phyloP scores from a whole-genome alignment of 1,284 basidiomycete genomes.

The Chalciporus piperatoides region DNA sequence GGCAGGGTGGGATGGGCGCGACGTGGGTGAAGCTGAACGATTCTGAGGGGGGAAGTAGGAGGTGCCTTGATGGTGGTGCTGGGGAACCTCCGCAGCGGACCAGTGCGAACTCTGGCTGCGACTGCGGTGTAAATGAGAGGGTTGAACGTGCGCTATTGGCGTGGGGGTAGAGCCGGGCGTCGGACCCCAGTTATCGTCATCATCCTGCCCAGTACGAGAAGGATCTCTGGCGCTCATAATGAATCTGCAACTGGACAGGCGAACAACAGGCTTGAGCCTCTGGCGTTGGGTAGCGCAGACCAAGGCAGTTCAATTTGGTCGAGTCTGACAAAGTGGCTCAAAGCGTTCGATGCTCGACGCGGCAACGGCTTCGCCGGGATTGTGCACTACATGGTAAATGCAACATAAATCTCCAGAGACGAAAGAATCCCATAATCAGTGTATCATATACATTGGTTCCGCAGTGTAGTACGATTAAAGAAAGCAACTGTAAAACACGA shows the following conservation, averaged over 20 bases:
- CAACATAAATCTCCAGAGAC: not conserved
- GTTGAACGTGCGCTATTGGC: slow-evolving; percentile 24
- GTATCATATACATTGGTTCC: not conserved
- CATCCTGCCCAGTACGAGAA: slow-evolving; percentile 12
- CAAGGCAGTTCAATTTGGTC: not conserved
- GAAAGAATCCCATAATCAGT: not conserved
- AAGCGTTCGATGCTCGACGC: no score
- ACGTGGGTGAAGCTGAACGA: slow-evolving; percentile 40
- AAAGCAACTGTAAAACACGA: slow-evolving; percentile 15
- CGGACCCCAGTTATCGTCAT: slow-evolving; percentile 29
- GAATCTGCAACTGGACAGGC: not conserved
- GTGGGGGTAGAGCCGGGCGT: slow-evolving; percentile 39
- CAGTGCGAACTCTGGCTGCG: slow-evolving; percentile 53
- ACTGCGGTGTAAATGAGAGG: slow-evolving; percentile 42
- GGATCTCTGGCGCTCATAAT: slow-evolving; percentile 13
- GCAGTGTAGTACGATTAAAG: slow-evolving; percentile 7
- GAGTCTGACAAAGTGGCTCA: no score
- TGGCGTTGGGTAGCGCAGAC: not conserved
- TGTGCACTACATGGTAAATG: not conserved
- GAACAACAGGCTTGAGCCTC: not conserved
- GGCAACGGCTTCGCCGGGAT: no score
- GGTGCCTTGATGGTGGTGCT: slow-evolving; percentile 64
- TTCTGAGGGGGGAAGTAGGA: slow-evolving; percentile 51
- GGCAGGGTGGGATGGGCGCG: slow-evolving; percentile 35
- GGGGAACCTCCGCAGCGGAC: slow-evolving; percentile 53